Evolutionary conservation across 805 yeast genomes (phyloP).

Genomic region (Candida vaughaniae): DNA sequence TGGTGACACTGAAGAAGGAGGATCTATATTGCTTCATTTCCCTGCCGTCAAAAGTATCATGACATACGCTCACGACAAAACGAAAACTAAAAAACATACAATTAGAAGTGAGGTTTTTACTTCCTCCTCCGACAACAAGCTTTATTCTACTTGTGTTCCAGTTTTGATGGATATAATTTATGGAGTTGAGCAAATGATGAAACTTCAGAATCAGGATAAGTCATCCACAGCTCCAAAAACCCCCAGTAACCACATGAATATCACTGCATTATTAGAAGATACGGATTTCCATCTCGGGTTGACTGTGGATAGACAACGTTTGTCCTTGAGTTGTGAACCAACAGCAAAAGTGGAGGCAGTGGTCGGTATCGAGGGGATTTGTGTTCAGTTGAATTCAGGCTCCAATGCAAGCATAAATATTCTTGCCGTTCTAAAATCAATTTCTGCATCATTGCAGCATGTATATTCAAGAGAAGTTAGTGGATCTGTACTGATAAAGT

Average conservation of each 20-base stretch:
- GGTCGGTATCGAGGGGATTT: conserved; percentile 70
- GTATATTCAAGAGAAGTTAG: conserved; percentile 87
- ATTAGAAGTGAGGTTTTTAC: conserved; percentile 55
- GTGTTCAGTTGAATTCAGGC: conserved; percentile 54
- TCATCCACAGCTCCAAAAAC: background rate
- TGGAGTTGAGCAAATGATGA: conserved; percentile 50
- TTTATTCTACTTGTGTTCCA: conserved; percentile 78
- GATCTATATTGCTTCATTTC: conserved; percentile 64
- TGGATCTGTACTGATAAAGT: conserved; percentile 57
- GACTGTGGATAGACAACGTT: conserved; percentile 66
- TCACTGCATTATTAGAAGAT: conserved; percentile 43
- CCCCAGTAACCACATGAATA: conserved; percentile 9
- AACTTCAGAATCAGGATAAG: conserved; percentile 4
- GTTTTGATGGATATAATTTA: conserved; percentile 59
- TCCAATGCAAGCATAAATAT: conserved; percentile 40
- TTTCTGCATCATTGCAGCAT: conserved; percentile 79
- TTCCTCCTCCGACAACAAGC: conserved; percentile 67
- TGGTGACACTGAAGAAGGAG: conserved; percentile 42
- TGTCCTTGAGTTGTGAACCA: conserved; percentile 88
- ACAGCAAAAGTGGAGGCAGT: conserved; percentile 89
- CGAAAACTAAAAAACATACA: conserved; percentile 39
- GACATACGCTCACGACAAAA: conserved; percentile 46
- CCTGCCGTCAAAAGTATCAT: conserved; percentile 68
- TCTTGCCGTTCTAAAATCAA: conserved; percentile 49
- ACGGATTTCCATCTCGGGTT: conserved; percentile 64